Base-by-base conservation (phyloP, 179 eudicot species). In the Corrigiola litoralis region DNA sequence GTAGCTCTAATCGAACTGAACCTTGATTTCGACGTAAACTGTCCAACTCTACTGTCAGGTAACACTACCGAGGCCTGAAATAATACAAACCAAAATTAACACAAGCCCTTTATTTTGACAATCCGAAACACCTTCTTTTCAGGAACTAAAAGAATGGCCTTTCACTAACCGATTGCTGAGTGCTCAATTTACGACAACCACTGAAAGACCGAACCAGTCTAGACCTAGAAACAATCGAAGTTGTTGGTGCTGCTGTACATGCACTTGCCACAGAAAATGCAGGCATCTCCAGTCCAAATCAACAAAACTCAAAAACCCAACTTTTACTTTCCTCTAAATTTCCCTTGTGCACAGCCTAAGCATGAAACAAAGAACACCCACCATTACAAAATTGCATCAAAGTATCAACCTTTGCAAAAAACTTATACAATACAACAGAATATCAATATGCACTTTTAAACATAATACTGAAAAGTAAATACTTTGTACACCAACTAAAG, bases 261-360 rank as follows among this genome's bases (percentile, higher is more conserved):
- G 69, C 73, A 27, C 59, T 61, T 12, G 77, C 64, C 21, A 68
- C 67, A 48, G 83, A 58, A 41, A 72, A 67, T 57, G 72, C 73
- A 50, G 74, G 64, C 83, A 79, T 79, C 77, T 75, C 44, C 42
- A 36, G 9, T 51, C 38, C 14, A 37, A 59, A 40, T 21, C 25
- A 32, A 37, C 20, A 17, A 17, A 24, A 2, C 34, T 11, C 57
- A 36, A 34, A 33, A 7, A 17, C 16, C n/a, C n/a, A n/a, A n/a
- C n/a, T n/a, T 4, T 36, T 11, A 34, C 1, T 34, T 2, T 12
- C 8, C 6, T n/a, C n/a, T n/a, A n/a, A n/a, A n/a, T n/a, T n/a
- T n/a, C n/a, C 2, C 24, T 14, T 38, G 18, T 7, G n/a, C 25
- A 31, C 41, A n/a, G n/a, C 37, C 40, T 45, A 44, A 16, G 21